These are phyloP conservation scores for Wallemia ichthyophaga DNA, from an alignment of 1,284 basidiomycete genomes.

Conservation along the genomic window DNA sequence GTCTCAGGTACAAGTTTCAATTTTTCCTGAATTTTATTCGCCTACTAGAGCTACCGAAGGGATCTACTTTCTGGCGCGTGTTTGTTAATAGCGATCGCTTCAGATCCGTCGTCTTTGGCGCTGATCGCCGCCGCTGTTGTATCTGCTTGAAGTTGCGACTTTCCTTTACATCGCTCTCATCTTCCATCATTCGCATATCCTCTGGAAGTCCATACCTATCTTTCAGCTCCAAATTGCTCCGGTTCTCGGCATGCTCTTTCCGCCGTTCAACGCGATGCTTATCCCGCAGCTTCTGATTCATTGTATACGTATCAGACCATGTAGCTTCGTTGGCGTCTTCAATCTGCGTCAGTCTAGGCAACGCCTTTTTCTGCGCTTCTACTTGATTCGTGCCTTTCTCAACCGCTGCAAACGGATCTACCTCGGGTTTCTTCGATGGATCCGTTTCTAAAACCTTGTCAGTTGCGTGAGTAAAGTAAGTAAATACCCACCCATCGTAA, in stretches of 20 bases:
- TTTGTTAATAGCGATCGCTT: not conserved
- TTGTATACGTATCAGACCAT: slow-evolving; percentile 52
- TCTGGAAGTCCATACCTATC: slow-evolving; percentile 40
- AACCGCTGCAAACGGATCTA: slow-evolving; percentile 54
- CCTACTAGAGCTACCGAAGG: not conserved
- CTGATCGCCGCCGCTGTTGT: not conserved
- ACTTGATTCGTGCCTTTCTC: slow-evolving; percentile 55
- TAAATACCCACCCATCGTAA: slow-evolving; percentile 54
- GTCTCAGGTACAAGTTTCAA: not conserved
- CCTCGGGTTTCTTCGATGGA: slow-evolving; percentile 24
- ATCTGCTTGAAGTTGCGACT: not conserved
- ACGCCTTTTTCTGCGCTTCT: slow-evolving; percentile 34
- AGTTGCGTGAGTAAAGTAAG: slow-evolving; percentile 8
- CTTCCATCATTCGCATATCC: slow-evolving; percentile 23
- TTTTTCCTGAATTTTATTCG: not conserved
- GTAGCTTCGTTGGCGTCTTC: slow-evolving; percentile 37
- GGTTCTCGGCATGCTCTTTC: slow-evolving; percentile 30
- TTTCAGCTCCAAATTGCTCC: slow-evolving; percentile 35
- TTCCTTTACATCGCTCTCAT: slow-evolving; percentile 23
- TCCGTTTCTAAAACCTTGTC: slow-evolving; percentile 61
- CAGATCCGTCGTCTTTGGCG: not conserved
- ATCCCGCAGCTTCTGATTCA: slow-evolving; percentile 40
- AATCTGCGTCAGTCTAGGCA: slow-evolving; percentile 45
- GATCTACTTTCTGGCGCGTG: not conserved
- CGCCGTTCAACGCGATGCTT: slow-evolving; percentile 63